phyloP scores from a whole-genome alignment of 805 yeast species.

The Zygotorulaspora florentina region DNA sequence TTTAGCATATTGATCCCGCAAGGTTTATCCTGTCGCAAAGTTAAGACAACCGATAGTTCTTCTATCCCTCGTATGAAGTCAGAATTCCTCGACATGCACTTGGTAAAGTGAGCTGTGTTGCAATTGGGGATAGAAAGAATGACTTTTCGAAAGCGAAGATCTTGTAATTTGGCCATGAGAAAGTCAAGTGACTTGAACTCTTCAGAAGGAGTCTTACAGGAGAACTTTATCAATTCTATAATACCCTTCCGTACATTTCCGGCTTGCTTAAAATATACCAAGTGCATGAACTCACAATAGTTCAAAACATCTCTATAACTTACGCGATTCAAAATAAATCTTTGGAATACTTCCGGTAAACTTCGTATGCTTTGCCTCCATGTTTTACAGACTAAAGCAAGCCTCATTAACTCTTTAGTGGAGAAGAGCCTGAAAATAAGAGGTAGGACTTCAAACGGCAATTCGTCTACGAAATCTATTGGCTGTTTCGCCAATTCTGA shows the following conservation, averaged over 20 bases:
- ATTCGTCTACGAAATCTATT: conserved; percentile 17
- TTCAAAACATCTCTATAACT: conserved; percentile 16
- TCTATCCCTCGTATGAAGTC: conserved; percentile 8
- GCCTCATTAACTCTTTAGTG: conserved; percentile 19
- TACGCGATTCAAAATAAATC: conserved; percentile 15
- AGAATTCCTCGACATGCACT: conserved; percentile 9
- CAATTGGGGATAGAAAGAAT: conserved; percentile 21
- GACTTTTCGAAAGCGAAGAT: conserved; percentile 13
- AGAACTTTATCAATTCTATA: conserved; percentile 16
- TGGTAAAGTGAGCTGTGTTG: conserved; percentile 18
- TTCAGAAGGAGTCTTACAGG: conserved; percentile 23
- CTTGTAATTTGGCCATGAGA: conserved; percentile 14
- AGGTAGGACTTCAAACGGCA: conserved; percentile 30
- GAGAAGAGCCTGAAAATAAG: conserved; percentile 18
- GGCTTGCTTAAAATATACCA: neutral
- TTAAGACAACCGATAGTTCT: conserved; percentile 20
- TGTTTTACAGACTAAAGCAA: conserved; percentile 18
- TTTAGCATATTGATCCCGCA: conserved; percentile 19
- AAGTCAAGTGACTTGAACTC: conserved; percentile 19
- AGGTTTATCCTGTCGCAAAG: conserved; percentile 21
- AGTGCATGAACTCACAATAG: conserved; percentile 18
- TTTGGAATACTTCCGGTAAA: conserved; percentile 21
- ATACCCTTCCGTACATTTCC: neutral
- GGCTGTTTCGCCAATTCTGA: neutral
- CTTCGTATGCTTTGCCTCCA: conserved; percentile 22